Evolutionary conservation across 352 stramenopile genomes (phyloP).

Genomic region (Globisporangium perplexum): DNA sequence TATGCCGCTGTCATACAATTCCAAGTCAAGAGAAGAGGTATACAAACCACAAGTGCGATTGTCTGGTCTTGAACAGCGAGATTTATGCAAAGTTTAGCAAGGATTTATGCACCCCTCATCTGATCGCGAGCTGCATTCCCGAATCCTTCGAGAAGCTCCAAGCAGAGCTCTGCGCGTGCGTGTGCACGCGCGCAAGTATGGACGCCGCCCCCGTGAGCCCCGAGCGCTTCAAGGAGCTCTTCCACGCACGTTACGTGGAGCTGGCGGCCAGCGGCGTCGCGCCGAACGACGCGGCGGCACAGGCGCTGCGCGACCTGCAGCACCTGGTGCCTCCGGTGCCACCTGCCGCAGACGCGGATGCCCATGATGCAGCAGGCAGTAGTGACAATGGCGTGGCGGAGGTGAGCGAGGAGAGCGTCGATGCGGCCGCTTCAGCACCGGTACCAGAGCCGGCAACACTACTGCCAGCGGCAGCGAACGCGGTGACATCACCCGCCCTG

Average conservation of each 20-base stretch:
- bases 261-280: slow-evolving; percentile 42
- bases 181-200: background rate
- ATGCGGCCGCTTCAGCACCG: background rate
- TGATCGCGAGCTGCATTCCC: background rate
- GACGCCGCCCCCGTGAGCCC: slow-evolving; percentile 8
- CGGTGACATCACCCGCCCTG: background rate
- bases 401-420: too few relatives aligned
- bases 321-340: slow-evolving; percentile 13
- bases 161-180: background rate
- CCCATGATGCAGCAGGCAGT: background rate
- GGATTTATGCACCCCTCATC: too few relatives aligned
- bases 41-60: too few relatives aligned
- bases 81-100: too few relatives aligned
- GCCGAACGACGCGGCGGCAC: slow-evolving; percentile 56
- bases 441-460: background rate
- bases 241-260: slow-evolving; percentile 46
- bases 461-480: background rate
- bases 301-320: slow-evolving; percentile 49
- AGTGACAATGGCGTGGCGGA: too few relatives aligned
- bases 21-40: too few relatives aligned
- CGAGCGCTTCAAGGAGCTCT: slow-evolving; percentile 33
- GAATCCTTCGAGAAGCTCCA: background rate
- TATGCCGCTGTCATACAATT: too few relatives aligned
- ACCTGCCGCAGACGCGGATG: background rate
- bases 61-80: too few relatives aligned